Percentiles rank a stretch among this genome's conserved stretches.
Evolutionary conservation across 768 basidiomycete species (phyloP).

Genomic region (Phlebiopsis gigantea): DNA sequence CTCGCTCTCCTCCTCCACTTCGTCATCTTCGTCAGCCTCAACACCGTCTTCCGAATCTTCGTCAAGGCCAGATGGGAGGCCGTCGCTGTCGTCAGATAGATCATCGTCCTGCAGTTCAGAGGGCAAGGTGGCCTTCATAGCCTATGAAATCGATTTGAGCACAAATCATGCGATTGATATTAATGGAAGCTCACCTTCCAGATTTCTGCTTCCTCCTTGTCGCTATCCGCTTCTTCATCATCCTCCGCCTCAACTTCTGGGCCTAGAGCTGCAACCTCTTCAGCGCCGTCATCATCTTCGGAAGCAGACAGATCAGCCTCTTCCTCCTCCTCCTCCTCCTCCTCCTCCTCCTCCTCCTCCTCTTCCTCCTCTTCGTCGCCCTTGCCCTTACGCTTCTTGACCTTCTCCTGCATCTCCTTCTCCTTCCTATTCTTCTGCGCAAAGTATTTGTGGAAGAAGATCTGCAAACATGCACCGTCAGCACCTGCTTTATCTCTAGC

Average conservation of each 20-base stretch:
- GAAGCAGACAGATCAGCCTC: conserved; percentile 15
- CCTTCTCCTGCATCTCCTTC: conserved; percentile 42
- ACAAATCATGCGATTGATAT: conserved; percentile 4
- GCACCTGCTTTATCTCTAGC: not conserved
- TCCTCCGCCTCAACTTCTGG: conserved; percentile 13
- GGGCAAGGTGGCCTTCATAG: conserved; percentile 86
- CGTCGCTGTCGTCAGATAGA: conserved; percentile 26
- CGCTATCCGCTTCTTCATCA: conserved; percentile 39
- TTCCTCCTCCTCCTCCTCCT: conserved; percentile 25
- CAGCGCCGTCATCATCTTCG: conserved; percentile 21
- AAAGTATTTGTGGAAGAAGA: conserved; percentile 93
- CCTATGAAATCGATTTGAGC: no score
- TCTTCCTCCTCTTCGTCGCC: conserved; percentile 30
- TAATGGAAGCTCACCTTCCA: conserved; percentile 69
- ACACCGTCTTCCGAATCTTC: conserved; percentile 23
- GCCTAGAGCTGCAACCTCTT: not conserved
- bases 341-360: conserved; percentile 26
- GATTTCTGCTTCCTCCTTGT: conserved; percentile 62
- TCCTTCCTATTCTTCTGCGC: conserved; percentile 58
- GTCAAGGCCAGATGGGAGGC: conserved; percentile 16
- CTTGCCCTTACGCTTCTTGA: conserved; percentile 39
- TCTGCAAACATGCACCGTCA: conserved; percentile 31
- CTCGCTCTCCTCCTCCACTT: conserved; percentile 29
- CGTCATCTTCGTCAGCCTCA: conserved; percentile 24
- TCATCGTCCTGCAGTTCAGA: conserved; percentile 32